Evolutionary conservation across 176 grass and related monocot genomes (phyloP), one percentile per base, ranked within the genome.

Genomic region (Zea luxurians): DNA sequence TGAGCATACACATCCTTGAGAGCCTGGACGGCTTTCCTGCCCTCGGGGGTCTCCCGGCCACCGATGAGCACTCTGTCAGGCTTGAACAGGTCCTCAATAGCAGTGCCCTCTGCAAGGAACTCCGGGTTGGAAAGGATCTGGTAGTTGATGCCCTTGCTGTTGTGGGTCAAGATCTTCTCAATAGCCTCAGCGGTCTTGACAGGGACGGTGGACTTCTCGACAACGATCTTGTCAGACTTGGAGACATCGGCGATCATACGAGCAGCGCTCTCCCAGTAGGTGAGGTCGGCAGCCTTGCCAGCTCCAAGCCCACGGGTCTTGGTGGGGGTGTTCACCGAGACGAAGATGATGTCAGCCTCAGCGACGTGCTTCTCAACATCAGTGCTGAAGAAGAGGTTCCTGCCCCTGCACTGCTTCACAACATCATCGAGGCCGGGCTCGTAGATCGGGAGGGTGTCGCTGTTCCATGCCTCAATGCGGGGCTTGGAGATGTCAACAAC

Each of bases 121-220:
- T 97, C 93, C 1, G 93, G 93, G 82, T 97, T 97, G 36, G 93
- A 97, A 17, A 97, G 93, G 84, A 97, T 97, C 90, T 97, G 93
- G 80, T 88, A 97, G 71, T 92, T 97, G 83, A 97, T 92, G 70
- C 93, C 93, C 80, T 92, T 97, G 87, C 93, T 97, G 85, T 97
- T 97, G 87, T 97, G 93, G 10, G 93, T 97, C 62, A 97, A 74
- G 82, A 97, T 97, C 79, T 97, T 97, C 85, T 97, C 93, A 10
- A 97, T 97, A 2, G 93, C 93, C 85, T 97, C 93, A 0, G 93
- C 93, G 5, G 93, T 97, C 76, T 97, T 97, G 40, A 97, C 93
- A 68, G 93, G 93, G 63, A 97, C 93, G n/a, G 93, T 97, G 70
- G 93, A 97, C 64, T 97, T 97, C 90, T 97, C 93, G 4, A 97